These are phyloP conservation scores for Clitocybe nebularis DNA, from an alignment of 1,284 basidiomycete genomes.

Conservation along the genomic window DNA sequence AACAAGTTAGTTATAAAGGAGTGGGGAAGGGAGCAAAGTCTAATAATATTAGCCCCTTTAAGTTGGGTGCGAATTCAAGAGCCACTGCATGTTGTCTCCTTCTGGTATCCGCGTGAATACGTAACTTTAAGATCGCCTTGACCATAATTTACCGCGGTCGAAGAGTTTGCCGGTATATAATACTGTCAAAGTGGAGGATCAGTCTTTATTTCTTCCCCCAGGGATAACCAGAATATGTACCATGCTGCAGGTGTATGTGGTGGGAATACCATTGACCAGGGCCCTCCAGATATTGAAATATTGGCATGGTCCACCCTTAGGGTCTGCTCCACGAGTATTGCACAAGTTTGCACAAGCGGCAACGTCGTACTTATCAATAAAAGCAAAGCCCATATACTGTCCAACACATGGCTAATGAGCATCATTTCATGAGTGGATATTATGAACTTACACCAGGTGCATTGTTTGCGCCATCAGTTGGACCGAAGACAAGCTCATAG, in stretches of 20 bases:
- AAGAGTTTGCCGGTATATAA: slow-evolving; percentile 33
- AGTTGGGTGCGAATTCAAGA: no score
- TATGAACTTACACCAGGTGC: slow-evolving; percentile 38
- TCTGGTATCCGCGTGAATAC: slow-evolving; percentile 34
- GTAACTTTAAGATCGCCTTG: slow-evolving; percentile 37
- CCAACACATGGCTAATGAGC: slow-evolving; percentile 8
- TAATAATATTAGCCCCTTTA: no score
- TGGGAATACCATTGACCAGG: slow-evolving; percentile 34
- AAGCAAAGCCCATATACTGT: slow-evolving; percentile 36
- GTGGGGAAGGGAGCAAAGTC: no score
- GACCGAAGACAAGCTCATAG: slow-evolving; percentile 40
- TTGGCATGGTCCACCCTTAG: slow-evolving; percentile 34
- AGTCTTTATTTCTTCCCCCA: not conserved
- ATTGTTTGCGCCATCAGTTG: slow-evolving; percentile 38
- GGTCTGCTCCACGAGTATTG: slow-evolving; percentile 32
- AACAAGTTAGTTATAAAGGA: no score
- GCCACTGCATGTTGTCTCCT: no score
- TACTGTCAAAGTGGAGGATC: slow-evolving; percentile 28
- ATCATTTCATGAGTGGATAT: not conserved
- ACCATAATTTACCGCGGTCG: slow-evolving; percentile 36
- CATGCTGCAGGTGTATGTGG: slow-evolving; percentile 40
- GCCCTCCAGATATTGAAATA: slow-evolving; percentile 47
- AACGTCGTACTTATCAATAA: slow-evolving; percentile 36
- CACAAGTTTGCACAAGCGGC: slow-evolving; percentile 34
- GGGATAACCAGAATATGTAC: slow-evolving; percentile 17